Base-by-base conservation (phyloP, 495 filamentous ascomycete genomes). In the Podospora australis region DNA sequence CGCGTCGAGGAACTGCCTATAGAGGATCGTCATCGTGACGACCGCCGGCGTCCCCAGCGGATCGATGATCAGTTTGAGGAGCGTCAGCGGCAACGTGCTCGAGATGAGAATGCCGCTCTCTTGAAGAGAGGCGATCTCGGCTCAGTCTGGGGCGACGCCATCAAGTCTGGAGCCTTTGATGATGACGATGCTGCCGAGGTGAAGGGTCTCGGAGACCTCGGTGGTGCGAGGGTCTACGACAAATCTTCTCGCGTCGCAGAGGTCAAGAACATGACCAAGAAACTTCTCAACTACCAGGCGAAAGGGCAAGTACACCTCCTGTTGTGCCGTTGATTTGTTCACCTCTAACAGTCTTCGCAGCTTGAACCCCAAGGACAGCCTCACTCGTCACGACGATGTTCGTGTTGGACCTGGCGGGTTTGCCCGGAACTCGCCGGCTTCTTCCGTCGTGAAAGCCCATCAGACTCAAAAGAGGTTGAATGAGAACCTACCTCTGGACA, bases 141-240 rank as follows among this genome's bases (percentile, higher is more conserved):
- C 22, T 43, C 23, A 1, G 23, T 14, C 13, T 28, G 19, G 40
- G 0, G 6, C 59, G 56, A 39, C 21, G 59, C 59, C 3, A 57
- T 59, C 9, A 32, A 14, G 0, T 14, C 44, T 3, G 56, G 58
- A 3, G 32, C 14, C 2, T 64, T 64, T 14, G 29, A 64, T 7
- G 60, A 64, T 17, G 55, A 57, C 9, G 60, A 64, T n/a, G 58
- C 60, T 10, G 43, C 30, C 1, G 48, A 16, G 1, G 60, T 64
- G 24, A 48, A 46, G n/a, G 51, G 45, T 21, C 50, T 64, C 14
- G 58, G 59, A 36, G 51, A 59, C 20, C 56, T 64, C 10, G 60
- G 60, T 4, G 60, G 58, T 7, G 55, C 50, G 9, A 34, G 60
- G 16, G 21, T 55, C 21, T 57, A 64, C 25, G 54, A 44, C 13